Percentiles rank a stretch among this genome's conserved stretches.
These are phyloP conservation scores for Ceratocystis cubensis DNA, from an alignment of 2,329 filamentous ascomycete species.

Conservation along the genomic window DNA sequence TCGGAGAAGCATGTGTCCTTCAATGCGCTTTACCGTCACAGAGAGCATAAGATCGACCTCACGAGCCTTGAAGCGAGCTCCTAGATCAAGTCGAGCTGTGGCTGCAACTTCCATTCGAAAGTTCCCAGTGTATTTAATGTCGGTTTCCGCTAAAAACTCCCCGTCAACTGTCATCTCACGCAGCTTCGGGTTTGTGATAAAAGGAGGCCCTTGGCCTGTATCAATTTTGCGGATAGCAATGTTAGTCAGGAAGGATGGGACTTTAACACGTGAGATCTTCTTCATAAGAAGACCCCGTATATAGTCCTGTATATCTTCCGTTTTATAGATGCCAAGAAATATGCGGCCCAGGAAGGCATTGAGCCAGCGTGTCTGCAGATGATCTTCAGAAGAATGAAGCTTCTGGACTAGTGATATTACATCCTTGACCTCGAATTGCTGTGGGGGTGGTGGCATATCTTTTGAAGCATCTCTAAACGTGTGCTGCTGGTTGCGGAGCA, in stretches of 20 bases:
- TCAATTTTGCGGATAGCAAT: conserved; percentile 74
- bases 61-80: conserved; percentile 72
- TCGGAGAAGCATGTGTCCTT: conserved; percentile 72
- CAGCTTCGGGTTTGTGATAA: conserved; percentile 76
- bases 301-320: conserved; percentile 63
- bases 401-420: conserved; percentile 83
- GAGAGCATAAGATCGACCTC: conserved; percentile 84
- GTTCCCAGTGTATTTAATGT: conserved; percentile 79
- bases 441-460: conserved; percentile 42
- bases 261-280: conserved; percentile 89
- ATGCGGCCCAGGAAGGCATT: conserved; percentile 82
- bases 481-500: conserved; percentile 73
- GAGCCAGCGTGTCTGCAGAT: conserved; percentile 80
- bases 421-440: conserved; percentile 70
- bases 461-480: conserved; percentile 33
- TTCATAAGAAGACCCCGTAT: conserved; percentile 81
- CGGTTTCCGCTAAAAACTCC: conserved; percentile 74
- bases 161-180: conserved; percentile 86
- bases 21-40: conserved; percentile 69
- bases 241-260: conserved; percentile 76
- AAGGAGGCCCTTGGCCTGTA: conserved; percentile 74
- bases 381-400: conserved; percentile 82
- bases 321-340: conserved; percentile 80
- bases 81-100: conserved; percentile 84
- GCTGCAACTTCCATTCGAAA: conserved; percentile 83